Evolutionary conservation across 2,329 filamentous ascomycete genomes (phyloP), one percentile per base, ranked within the genome.

Genomic region (Calcarisporium arbuscula): DNA sequence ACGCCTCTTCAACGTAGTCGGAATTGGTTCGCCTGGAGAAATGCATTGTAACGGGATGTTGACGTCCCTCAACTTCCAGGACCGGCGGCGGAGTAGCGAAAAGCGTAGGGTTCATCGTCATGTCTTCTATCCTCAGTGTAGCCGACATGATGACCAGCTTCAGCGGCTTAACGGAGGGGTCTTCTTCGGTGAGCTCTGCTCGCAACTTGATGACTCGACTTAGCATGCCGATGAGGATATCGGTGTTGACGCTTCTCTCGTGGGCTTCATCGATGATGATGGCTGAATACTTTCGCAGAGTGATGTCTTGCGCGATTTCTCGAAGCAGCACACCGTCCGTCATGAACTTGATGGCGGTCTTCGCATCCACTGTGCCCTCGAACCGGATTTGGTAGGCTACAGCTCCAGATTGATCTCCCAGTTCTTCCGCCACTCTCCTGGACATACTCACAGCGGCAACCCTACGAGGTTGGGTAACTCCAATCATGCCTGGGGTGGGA

Each of bases 61-160:
- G 90, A 26, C 92, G 78, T 8, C 94, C 94, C 56, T 96, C 89
- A 0, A 89, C 84, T 54, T 95, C 79, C 2, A 98, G 70, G 2
- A 96, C 74, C 0, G 89, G 90, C 0, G 92, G 92, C 4, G 85
- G 73, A 0, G 67, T 70, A 5, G 80, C 67, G 58, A 98, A 98
- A 0, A 98, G 68, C 12, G 73, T 80, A 8, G 76, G 65, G 51
- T 98, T 96, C 52, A 87, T 76, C 0, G 86, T 87, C 48, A 98
- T 85, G 52, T 96, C 90, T 10, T 87, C 85, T 29, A 96, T 85
- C 39, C 88, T 74, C 21, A 98, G 68, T 3, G 92, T 98, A 28
- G 92, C 92, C 40, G 90, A 96, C 94, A 98, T 98, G 61, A 98
- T 94, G 40, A 98, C 77, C 8, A 98, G 72, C 61, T 96, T 98